Base-by-base conservation (phyloP, 2,329 filamentous ascomycete species). In the Byssothecium circinans region DNA sequence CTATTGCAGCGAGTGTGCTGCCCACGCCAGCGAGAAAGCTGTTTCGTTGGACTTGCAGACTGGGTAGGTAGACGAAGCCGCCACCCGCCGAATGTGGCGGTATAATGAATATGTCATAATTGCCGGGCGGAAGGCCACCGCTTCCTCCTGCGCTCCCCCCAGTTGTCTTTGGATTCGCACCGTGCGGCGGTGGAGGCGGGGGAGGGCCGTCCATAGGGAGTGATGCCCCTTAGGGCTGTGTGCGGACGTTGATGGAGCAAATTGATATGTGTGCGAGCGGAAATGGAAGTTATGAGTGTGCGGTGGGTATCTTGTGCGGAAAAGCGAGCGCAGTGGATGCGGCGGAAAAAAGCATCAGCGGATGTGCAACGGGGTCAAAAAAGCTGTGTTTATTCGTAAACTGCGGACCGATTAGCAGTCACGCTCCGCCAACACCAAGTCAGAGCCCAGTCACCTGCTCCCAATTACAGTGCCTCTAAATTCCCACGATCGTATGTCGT, bases 61-160 rank as follows among this genome's bases (percentile, higher is more conserved):
- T 96, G 0, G 92, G 92, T n/a, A 97, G 82, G 70, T 97, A 96
- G 22, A 97, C 78, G 72, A 96, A 96, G 27, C 92, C 92, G 0
- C 85, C 84, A 43, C 92, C 92, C 6, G 91, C 81, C 10, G 91
- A 92, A 71, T 96, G 91, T 38, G 91, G 89, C 7, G 92, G 92
- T 64, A 97, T 91, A 69, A 96, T 87, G 75, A 96, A 96, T 67
- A 97, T 95, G 76, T 97, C 92, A 73, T 96, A 97, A 68, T 94
- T 95, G 45, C 92, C 91, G 1, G 88, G 81, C 2, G 92, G 92
- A 39, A 96, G 77, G 47, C 88, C 87, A 20, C 78, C 76, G 40
- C 52, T 52, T 11, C 54, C 51, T 19, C 62, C 63, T 54, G 61
- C 56, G 19, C 47, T 58, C 32, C 68, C 67, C 47, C 56, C 62